Conservation (phyloP, 371 early-diverging fungal genomes). For the Mortierella sp. region DNA sequence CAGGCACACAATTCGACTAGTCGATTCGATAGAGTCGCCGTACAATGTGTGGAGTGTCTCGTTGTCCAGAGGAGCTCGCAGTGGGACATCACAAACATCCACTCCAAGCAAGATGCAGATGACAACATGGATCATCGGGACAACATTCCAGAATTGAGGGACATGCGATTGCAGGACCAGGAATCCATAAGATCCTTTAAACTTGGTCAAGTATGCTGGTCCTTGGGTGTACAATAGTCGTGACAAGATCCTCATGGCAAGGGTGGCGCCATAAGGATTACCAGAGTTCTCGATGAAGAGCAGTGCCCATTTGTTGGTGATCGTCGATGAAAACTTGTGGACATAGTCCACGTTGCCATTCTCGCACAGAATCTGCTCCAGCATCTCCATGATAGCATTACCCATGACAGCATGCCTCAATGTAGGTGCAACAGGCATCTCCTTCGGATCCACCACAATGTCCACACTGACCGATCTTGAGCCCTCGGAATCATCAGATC, state of each 20-base stretch:
- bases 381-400: conserved; percentile 77
- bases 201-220: conserved; percentile 61
- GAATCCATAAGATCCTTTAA: conserved; percentile 73
- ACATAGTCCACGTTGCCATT: conserved; percentile 58
- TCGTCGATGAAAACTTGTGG: conserved; percentile 66
- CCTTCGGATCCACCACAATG: conserved; percentile 58
- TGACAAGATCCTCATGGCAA: conserved; percentile 68
- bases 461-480: conserved; percentile 21
- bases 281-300: conserved; percentile 68
- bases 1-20: conserved; percentile 31
- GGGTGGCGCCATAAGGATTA: conserved; percentile 69
- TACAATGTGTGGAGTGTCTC: conserved; percentile 57
- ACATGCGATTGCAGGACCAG: conserved; percentile 64
- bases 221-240: conserved; percentile 67
- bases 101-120: conserved; percentile 68
- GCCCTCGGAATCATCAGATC: conserved; percentile 22
- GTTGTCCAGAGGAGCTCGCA: conserved; percentile 61
- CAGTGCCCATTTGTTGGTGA: conserved; percentile 79
- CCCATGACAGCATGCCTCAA: conserved; percentile 66
- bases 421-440: conserved; percentile 22
- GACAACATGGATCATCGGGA: conserved; percentile 69
- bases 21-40: conserved; percentile 47
- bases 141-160: conserved; percentile 69
- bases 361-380: conserved; percentile 74
- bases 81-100: conserved; percentile 65